These are phyloP conservation scores for Moniliella sp. DNA, from an alignment of 1,284 basidiomycete genomes.

Conservation along the genomic window DNA sequence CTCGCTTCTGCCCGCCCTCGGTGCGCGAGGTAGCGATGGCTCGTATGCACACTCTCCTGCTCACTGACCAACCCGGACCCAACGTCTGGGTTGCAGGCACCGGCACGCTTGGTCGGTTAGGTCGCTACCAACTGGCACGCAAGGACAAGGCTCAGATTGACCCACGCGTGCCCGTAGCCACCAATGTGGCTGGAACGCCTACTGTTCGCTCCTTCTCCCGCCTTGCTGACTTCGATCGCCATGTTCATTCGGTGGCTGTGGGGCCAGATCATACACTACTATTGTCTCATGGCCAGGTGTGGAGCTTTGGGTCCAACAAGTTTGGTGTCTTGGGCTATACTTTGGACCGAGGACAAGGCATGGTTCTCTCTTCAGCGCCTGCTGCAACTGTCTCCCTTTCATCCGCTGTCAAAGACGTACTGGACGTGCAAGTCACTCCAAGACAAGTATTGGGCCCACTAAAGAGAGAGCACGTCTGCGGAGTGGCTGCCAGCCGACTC, in stretches of 20 bases:
- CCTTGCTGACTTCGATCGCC: constrained; percentile 42
- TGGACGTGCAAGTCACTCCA: constrained; percentile 50
- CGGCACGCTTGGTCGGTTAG: constrained; percentile 11
- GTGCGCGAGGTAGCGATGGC: constrained; percentile 24
- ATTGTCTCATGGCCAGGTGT: constrained; percentile 54
- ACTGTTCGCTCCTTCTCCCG: constrained; percentile 54
- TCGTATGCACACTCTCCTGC: constrained; percentile 20
- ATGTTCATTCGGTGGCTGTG: constrained; percentile 45
- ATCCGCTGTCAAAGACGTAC: constrained; percentile 4
- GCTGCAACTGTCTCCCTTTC: background rate
- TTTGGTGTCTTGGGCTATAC: constrained; percentile 59
- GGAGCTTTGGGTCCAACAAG: constrained; percentile 66
- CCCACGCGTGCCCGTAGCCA: constrained; percentile 15
- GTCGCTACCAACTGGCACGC: constrained; percentile 44
- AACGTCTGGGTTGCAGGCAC: constrained; percentile 30
- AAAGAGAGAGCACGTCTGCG: constrained; percentile 57
- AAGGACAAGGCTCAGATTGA: constrained; percentile 39
- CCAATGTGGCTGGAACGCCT: constrained; percentile 54
- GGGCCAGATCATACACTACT: constrained; percentile 85
- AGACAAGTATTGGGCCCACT: constrained; percentile 55
- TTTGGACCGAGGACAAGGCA: constrained; percentile 42
- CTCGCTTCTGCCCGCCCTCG: constrained; percentile 15
- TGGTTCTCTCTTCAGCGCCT: constrained; percentile 4
- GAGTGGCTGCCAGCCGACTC: constrained; percentile 66
- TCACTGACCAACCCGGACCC: constrained; percentile 18